A percentile compares a stretch with the other conserved stretches of the same genome.
Evolutionary conservation across 306 rosid genomes (phyloP).

Genomic region (Gleditsia sinensis): DNA sequence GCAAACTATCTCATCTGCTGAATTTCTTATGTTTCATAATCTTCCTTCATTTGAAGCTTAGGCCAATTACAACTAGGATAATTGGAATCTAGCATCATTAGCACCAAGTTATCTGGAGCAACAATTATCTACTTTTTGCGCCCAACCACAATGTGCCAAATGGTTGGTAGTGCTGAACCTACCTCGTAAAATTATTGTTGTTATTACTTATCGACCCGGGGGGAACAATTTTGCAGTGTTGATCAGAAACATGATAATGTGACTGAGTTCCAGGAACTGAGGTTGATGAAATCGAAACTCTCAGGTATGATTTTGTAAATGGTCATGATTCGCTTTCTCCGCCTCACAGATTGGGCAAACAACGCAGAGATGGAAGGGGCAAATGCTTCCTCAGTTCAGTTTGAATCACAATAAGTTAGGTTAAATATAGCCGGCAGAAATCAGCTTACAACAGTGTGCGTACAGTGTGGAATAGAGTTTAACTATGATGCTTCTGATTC

Average conservation of each 20-base stretch:
- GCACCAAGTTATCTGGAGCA: slow-evolving; percentile 3
- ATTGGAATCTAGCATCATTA: slow-evolving; percentile 19
- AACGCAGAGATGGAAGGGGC: slow-evolving; percentile 42
- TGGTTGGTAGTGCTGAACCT: slow-evolving; percentile 11
- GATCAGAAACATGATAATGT: slow-evolving; percentile 30
- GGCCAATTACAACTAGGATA: slow-evolving; percentile 7
- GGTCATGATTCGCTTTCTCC: slow-evolving; percentile 48
- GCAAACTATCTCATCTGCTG: not conserved
- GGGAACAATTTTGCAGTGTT: slow-evolving; percentile 28
- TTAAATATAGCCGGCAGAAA: slow-evolving; percentile 37
- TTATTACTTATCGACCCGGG: slow-evolving; percentile 42
- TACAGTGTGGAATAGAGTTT: slow-evolving; percentile 72
- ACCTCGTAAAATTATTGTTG: slow-evolving; percentile 18
- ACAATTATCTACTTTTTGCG: slow-evolving; percentile 24
- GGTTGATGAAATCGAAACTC: slow-evolving; percentile 49
- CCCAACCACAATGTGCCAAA: slow-evolving; percentile 20
- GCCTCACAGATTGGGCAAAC: slow-evolving; percentile 45
- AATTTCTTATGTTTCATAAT: not conserved
- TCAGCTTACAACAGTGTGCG: slow-evolving; percentile 59
- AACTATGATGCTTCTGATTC: slow-evolving; percentile 56
- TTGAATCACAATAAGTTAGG: slow-evolving; percentile 55
- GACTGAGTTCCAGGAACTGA: slow-evolving; percentile 47
- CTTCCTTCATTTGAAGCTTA: not conserved
- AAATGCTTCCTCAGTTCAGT: slow-evolving; percentile 46
- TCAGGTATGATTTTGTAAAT: slow-evolving; percentile 43